Base-by-base conservation (phyloP, 495 filamentous ascomycete genomes). In the Friedmanniomyces simplex region DNA sequence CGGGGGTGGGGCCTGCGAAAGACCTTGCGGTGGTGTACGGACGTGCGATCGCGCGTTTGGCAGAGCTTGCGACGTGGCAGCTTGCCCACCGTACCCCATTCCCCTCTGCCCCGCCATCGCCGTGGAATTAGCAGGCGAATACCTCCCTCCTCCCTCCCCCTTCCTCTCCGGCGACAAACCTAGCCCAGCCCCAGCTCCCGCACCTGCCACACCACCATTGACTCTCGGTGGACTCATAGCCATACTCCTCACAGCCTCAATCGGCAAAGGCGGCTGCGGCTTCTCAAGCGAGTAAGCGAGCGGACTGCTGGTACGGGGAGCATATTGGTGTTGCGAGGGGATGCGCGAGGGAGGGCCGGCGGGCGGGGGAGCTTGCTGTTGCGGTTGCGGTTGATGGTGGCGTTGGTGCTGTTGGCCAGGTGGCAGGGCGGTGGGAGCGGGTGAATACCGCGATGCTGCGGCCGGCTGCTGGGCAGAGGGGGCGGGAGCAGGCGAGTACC, bases 261-360 rank as follows among this genome's bases (percentile, higher is more conserved):
- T 20, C n/a, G 60, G 60, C 6, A 63, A 18, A 37, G 60, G 41
- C 8, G 60, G 75, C 69, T 65, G 79, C 72, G 41, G 77, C 79
- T 63, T 69, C 64, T 48, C 90, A 82, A 41, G 18, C 18, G 30
- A 16, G 14, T 3, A 50, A 20, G 87, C 90, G 28, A 94, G 74
- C 12, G 88, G 89, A 65, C 89, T 95, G 20, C 87, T 93, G 20
- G 88, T 93, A 52, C 88, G 81, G 10, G 89, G 88, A 55, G 87
- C 87, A 69, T 89, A 89, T 13, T 85, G 77, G 63, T 89, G 72
- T 4, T 76, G 59, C 10, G 49, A 54, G 26, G 41, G 45, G 25
- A 41, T 50, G 1, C 28, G 36, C 25, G 52, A 24, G 20, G 46
- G 58, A 41, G 25, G 16, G 36, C 24, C 42, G 1, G 49, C 26